Evolutionary conservation across 257 asterid genomes (phyloP), one percentile per base, ranked within the genome.

Genomic region (Buddleja alternifolia): DNA sequence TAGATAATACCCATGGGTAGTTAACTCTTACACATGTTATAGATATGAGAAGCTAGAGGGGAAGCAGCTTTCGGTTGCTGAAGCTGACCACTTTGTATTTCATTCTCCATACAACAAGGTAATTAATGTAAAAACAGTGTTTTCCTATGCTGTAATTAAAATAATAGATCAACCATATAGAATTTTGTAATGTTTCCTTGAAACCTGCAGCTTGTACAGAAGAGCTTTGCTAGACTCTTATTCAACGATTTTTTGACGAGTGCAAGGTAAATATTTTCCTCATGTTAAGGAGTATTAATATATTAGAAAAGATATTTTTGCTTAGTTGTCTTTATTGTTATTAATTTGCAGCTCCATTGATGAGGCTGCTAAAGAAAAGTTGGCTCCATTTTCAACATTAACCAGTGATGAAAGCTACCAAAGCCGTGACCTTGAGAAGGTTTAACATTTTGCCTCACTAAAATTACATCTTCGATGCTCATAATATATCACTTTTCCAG

Each of bases 51-150:
- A 86, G 50, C 46, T 82, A 40, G 85, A 86, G 77, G 86, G 96
- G 64, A 86, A 86, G 75, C 79, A 76, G 60, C 86, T 88, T 67
- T 88, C 96, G 3, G 70, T 86, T 46, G 25, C 73, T 2, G 89
- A 86, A 60, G 90, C 87, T 19, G 85, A 79, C 37, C 86, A 84
- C 76, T 73, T 86, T 55, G 91, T 88, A 3, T 88, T 88, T 74
- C 96, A 88, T 77, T 88, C 96, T 70, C 96, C 96, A n/a, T 88
- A 88, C 71, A 88, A 88, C 83, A 88, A 88, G 93, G 96, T 88
- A 79, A 44, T 20, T 73, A 41, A 46, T 29, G 9, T 34, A 5
- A 2, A 67, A 40, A 20, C 6, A n/a, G 1, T 24, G 23, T 11
- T 32, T 36, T 45, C 12, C 10, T 10, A 3, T 14, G 16, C 19